Evolutionary conservation across 495 filamentous ascomycete genomes (phyloP), one percentile per base, ranked within the genome.

Genomic region (Durotheca rogersii): DNA sequence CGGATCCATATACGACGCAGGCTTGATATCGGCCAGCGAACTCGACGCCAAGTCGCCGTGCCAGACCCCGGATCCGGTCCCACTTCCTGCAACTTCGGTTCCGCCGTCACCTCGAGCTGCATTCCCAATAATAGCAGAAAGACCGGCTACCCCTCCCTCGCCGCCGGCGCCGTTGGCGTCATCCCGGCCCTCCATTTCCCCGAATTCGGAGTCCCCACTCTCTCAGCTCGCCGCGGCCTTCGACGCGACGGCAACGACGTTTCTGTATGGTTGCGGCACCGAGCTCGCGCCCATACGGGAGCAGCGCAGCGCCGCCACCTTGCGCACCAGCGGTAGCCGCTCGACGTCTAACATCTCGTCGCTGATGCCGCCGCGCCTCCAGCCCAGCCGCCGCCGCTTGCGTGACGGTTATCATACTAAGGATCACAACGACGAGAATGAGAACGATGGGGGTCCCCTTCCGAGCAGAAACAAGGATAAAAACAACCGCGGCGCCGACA

Each of bases 201-300:
- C 51, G 4, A 54, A 58, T 14, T 56, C 53, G 0, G 58, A 62
- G 27, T 60, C 46, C 25, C 62, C 56, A 16, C 61, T 61, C 37
- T 53, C 47, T 4, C 47, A 41, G 9, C 41, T 56, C 17, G 45
- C 54, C 15, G n/a, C n/a, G n/a, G 29, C 54, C 0, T 47, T 52
- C 7, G 50, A 67, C 12, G 61, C 23, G 16, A 62, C 57, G 0
- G 61, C 23, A 14, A 62, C 57, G 0, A 52, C 64, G 9, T 71
- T 72, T 35, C 48, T 67, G 6, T 73, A 73, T 47, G 70, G 70
- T 25, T 61, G 61, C 43, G 70, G 70, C 11, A 73, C 70, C 0
- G 51, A 66, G 9, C 61, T 73, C 15, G 60, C 63, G 12, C 68
- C 70, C 6, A 73, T 73, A 47, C 52, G 61, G 15, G 70, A 73